Base-by-base conservation (phyloP, 805 yeast species). In the Cyberlindnera americana region DNA sequence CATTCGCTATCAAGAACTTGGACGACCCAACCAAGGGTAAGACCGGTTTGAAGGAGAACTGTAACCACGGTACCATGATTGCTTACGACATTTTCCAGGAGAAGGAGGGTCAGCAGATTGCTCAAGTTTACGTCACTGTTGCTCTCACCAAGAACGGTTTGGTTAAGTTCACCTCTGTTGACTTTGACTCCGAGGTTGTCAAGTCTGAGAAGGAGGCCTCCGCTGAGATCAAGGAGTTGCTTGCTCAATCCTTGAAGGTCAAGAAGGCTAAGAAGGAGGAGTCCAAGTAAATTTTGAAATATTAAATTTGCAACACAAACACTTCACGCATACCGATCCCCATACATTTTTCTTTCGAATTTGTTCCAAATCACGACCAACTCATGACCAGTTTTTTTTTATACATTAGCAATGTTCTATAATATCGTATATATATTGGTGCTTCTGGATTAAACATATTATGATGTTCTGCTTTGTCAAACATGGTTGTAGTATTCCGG, bases 141-240 rank as follows among this genome's bases (percentile, higher is more conserved):
- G 89, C 83, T 25, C 61, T 84, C 54, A 83, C 89, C 59, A 78
- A 78, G 65, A 77, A 77, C 52, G 91, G 91, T 36, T 66, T 78
- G 52, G 76, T 81, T 51, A 79, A 75, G 65, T 70, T 78, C 53
- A 75, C 89, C 35, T 58, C 72, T 15, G 76, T 86, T 15, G 60
- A 69, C 40, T 75, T 81, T 47, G 69, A 75, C 44, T 59, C 63
- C 7, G 62, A 56, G 29, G 60, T 67, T 41, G 69, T 80, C 63
- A 68, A 74, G 56, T 65, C 82, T 38, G 82, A 78, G 21, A 77
- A 79, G 67, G 64, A 63, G 53, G 61, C 80, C 37, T 60, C 69
- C 34, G 78, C 75, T 52, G 79, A 74, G 57, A 50, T 64, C 39
- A 64, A 65, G 45, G 47, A 48, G 35, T 62, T 77, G 37, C 54